These are phyloP conservation scores for Mycena rebaudengoi DNA, from an alignment of 768 basidiomycete species.

Conservation along the genomic window DNA sequence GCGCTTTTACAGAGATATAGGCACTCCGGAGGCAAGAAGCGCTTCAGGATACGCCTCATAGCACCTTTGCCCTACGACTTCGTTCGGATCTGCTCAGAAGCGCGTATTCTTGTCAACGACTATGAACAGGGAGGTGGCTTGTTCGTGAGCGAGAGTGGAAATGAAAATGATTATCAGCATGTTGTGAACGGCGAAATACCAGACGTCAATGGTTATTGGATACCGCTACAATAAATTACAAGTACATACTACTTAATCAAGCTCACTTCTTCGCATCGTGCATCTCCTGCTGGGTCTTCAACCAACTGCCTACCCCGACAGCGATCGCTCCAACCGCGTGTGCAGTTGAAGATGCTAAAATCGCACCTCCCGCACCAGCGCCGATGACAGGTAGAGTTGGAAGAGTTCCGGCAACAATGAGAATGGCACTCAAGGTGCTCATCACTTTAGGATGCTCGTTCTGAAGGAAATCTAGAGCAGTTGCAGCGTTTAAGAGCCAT, in stretches of 20 bases:
- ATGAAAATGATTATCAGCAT: slow-evolving; percentile 48
- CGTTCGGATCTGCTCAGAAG: slow-evolving; percentile 54
- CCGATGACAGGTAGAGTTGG: slow-evolving; percentile 76
- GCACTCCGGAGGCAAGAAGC: slow-evolving; percentile 51
- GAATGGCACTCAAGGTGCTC: slow-evolving; percentile 77
- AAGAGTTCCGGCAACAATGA: slow-evolving; percentile 81
- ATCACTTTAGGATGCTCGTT: slow-evolving; percentile 80
- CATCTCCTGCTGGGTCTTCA: slow-evolving; percentile 58
- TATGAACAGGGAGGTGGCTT: slow-evolving; percentile 54
- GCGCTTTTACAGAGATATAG: slow-evolving; percentile 55
- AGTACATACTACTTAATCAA: neutral
- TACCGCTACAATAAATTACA: slow-evolving; percentile 12
- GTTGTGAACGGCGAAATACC: slow-evolving; percentile 43
- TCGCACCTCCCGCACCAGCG: slow-evolving; percentile 74
- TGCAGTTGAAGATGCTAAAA: slow-evolving; percentile 76
- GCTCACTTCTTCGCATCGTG: slow-evolving; percentile 4
- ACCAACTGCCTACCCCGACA: slow-evolving; percentile 70
- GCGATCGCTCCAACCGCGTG: slow-evolving; percentile 85
- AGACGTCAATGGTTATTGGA: slow-evolving; percentile 48
- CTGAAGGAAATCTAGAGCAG: slow-evolving; percentile 76
- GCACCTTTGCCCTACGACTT: slow-evolving; percentile 71
- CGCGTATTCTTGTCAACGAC: slow-evolving; percentile 50
- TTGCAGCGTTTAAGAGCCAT: slow-evolving; percentile 82
- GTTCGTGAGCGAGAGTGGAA: slow-evolving; percentile 27
- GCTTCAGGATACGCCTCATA: slow-evolving; percentile 59